Evolutionary conservation across 768 basidiomycete species (phyloP).

Genomic region (Sistotremastrum niveocremeum): DNA sequence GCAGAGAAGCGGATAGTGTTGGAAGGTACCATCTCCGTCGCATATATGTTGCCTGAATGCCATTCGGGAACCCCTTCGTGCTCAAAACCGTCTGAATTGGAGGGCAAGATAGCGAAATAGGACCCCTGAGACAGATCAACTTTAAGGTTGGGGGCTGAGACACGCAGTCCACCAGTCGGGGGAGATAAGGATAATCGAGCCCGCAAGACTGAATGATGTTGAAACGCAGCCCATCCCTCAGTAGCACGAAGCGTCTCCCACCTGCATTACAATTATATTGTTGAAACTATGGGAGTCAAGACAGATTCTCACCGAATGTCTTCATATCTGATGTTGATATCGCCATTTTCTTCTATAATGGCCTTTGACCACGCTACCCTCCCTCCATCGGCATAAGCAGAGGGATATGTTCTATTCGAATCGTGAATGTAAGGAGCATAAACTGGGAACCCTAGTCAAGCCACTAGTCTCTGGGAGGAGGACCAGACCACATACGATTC

Average conservation of each 20-base stretch:
- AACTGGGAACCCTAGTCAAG: slow-evolving; percentile 22
- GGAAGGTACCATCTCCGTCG: slow-evolving; percentile 37
- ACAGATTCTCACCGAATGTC: not conserved
- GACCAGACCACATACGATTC: slow-evolving; percentile 31
- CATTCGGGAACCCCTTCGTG: slow-evolving; percentile 33
- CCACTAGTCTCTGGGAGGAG: not conserved
- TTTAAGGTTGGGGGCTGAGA: slow-evolving; percentile 31
- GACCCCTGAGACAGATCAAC: slow-evolving; percentile 58
- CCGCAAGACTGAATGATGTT: slow-evolving; percentile 63
- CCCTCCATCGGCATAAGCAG: slow-evolving; percentile 55
- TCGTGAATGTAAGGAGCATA: slow-evolving; percentile 33
- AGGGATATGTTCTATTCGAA: slow-evolving; percentile 36
- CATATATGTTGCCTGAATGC: slow-evolving; percentile 83
- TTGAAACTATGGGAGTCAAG: not conserved
- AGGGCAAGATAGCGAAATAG: slow-evolving; percentile 58
- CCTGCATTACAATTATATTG: slow-evolving; percentile 21
- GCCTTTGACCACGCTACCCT: slow-evolving; percentile 43
- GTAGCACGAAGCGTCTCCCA: slow-evolving; percentile 62
- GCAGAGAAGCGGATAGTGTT: slow-evolving; percentile 37
- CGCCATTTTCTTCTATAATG: slow-evolving; percentile 27
- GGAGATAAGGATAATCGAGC: slow-evolving; percentile 48
- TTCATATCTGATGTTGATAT: slow-evolving; percentile 40
- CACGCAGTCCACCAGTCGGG: not conserved
- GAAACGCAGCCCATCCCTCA: slow-evolving; percentile 80
- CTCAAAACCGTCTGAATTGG: slow-evolving; percentile 8